These are phyloP conservation scores for Chlorella sp. DNA, from an alignment of 139 green algal species.

Conservation along the genomic window DNA sequence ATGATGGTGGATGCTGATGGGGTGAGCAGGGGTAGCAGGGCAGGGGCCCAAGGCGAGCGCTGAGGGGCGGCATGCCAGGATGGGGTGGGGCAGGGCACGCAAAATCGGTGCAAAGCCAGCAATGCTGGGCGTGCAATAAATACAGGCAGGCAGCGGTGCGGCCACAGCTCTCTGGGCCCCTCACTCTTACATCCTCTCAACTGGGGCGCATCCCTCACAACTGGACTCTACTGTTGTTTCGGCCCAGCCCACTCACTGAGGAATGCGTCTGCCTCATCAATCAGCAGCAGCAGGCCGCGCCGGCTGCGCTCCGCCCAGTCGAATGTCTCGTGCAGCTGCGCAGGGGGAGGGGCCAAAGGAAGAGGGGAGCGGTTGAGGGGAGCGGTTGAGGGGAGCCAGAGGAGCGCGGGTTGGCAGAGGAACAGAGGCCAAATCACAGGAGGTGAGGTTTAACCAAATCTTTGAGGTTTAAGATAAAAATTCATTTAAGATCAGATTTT, in stretches of 20 bases:
- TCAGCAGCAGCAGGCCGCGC: slow-evolving; percentile 95
- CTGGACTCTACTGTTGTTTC: too few relatives aligned
- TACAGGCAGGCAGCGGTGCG: too few relatives aligned
- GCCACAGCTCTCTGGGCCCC: not conserved
- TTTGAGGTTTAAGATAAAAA: too few relatives aligned
- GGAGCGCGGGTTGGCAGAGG: not conserved
- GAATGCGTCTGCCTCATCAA: slow-evolving; percentile 98
- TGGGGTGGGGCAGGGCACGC: not conserved
- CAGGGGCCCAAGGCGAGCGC: not conserved
- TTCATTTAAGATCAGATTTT: too few relatives aligned
- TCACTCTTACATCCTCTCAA: not conserved
- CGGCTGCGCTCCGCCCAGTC: slow-evolving; percentile 93
- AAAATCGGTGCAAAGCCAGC: not conserved
- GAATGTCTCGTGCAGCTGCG: slow-evolving; percentile 96
- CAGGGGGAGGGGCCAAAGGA: not conserved
- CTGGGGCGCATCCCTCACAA: not conserved
- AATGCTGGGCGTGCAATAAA: too few relatives aligned
- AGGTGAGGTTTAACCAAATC: too few relatives aligned
- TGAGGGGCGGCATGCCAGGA: not conserved
- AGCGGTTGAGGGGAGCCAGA: not conserved
- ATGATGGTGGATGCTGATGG: too few relatives aligned
- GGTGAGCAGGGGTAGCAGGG: not conserved
- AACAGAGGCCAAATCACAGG: too few relatives aligned
- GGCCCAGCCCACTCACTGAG: slow-evolving; percentile 60
- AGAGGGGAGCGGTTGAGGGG: not conserved